Evolutionary conservation across 306 rosid species (phyloP), one percentile per base, ranked within the genome.

Genomic region (Senna siamea): DNA sequence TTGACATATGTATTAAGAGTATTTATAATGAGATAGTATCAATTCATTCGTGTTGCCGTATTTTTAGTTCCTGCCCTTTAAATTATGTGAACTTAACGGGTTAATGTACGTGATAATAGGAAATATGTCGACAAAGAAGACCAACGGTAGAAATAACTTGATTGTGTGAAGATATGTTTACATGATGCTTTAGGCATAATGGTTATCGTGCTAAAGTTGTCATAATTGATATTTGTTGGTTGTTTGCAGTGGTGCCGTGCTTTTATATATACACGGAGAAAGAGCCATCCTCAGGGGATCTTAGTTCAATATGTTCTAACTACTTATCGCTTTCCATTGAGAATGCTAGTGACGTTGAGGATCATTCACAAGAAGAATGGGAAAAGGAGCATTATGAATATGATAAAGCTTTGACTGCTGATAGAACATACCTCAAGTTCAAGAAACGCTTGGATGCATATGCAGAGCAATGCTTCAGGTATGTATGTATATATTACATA

Each of bases 401-500:
- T 84, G 98, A 91, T 81, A 86, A 82, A 86, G 92, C 97, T 50
- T 82, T 91, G 88, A 81, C 83, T 40, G 96, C 90, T 46, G 96
- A 91, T 78, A 85, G 98, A 76, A 85, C 87, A 46, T 93, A 88
- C 89, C 90, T 93, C 56, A 91, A 93, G 88, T 93, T 93, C 82
- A 89, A 86, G 86, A 91, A 91, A 76, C 89, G 87, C 61, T 40
- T 93, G 85, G 94, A 89, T 84, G 93, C 91, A 1, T 64, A 44
- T 70, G 97, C 96, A 35, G 87, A 91, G 55, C 98, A 93, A 78
- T 93, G 98, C 85, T 89, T 91, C 77, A 89, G 98, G 98, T 91
- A 78, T 37, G 63, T 28, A 62, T 47, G 7, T 12, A 12, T 44
- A 11, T 47, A 14, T 26, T 26, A 26, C 30, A 26, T 47, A 14